These are phyloP conservation scores for Ophiocordyceps camponoti-rufipedis DNA, from an alignment of 2,329 filamentous ascomycete genomes.

Conservation along the genomic window DNA sequence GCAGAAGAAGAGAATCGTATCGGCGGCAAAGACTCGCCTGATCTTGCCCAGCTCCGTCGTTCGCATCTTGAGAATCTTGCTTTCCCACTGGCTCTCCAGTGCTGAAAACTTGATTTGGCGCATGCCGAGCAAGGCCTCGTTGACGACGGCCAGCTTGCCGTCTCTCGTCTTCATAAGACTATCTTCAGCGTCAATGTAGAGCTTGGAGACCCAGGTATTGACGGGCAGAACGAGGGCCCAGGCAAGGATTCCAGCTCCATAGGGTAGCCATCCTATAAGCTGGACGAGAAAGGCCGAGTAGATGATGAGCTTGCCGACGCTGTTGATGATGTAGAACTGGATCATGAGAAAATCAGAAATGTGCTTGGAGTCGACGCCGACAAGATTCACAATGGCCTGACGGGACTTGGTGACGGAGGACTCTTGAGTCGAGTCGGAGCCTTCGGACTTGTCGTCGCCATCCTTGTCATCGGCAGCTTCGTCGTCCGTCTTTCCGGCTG, in stretches of 20 bases:
- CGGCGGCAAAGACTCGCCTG: slow-evolving; percentile 46
- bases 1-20: slow-evolving; percentile 44
- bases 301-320: slow-evolving; percentile 42
- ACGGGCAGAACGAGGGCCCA: slow-evolving; percentile 48
- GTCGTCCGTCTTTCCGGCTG: slow-evolving; percentile 18
- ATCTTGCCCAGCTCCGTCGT: slow-evolving; percentile 48
- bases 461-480: slow-evolving; percentile 18
- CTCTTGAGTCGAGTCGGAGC: slow-evolving; percentile 26
- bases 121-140: slow-evolving; percentile 62
- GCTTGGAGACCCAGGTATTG: slow-evolving; percentile 48
- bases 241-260: slow-evolving; percentile 45
- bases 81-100: slow-evolving; percentile 56
- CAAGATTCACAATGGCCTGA: slow-evolving; percentile 59
- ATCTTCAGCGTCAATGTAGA: slow-evolving; percentile 47
- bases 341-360: slow-evolving; percentile 50
- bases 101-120: slow-evolving; percentile 76
- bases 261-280: slow-evolving; percentile 53
- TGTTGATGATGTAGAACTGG: slow-evolving; percentile 46
- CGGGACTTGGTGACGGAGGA: slow-evolving; percentile 31
- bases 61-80: slow-evolving; percentile 43
- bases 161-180: slow-evolving; percentile 59
- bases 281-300: slow-evolving; percentile 48
- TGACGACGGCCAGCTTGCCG: slow-evolving; percentile 56
- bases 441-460: slow-evolving; percentile 10
- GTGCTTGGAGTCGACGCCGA: slow-evolving; percentile 57